Evolutionary conservation across 176 grass and related monocot genomes (phyloP), one percentile per base, ranked within the genome.

Genomic region (Chrysopogon serrulatus): DNA sequence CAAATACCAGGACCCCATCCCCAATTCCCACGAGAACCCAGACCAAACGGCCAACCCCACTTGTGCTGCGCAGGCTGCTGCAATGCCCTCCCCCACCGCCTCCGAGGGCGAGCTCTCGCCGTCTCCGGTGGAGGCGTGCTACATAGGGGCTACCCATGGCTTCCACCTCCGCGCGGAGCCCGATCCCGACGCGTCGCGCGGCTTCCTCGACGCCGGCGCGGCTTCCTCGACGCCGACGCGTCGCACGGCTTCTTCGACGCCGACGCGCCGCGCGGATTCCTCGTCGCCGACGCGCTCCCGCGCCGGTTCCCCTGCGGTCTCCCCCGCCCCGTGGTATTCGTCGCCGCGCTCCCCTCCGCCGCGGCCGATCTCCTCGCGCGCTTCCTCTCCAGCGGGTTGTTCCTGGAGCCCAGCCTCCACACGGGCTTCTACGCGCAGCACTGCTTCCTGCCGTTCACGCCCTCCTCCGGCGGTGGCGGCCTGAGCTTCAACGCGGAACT

Each of bases 111-210:
- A 23, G 53, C 11, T 14, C 13, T 33, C 79, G 75, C 43, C 35
- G 66, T 8, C 51, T 19, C 31, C 36, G 23, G 6, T 26, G 39
- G 31, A 31, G 19, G 11, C 24, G 37, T 79, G 85, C 49, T 79
- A 90, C 70, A 84, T 95, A 75, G 74, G 92, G 32, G 90, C 90
- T 12, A 35, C 90, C 26, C 93, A 95, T 79, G 87, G 90, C 32
- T 85, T 95, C 6, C 93, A 87, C 66, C 87, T 95, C 39, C 83
- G 70, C 64, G 76, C 80, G 32, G 67, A 27, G 11, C 75, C 88
- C 35, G 82, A 92, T 33, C 83, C 93, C 15, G 26, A 53, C 36
- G 75, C 85, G 15, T 79, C 65, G 40, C 37, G 77, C 71, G 88
- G 77, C 40, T 76, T 90, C 59, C 49, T 88, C 74, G 93, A 95